Percentiles rank a stretch among this genome's conserved stretches.
These are phyloP conservation scores for Juglanconis juglandina DNA, from an alignment of 2,329 filamentous ascomycete species.

Conservation along the genomic window DNA sequence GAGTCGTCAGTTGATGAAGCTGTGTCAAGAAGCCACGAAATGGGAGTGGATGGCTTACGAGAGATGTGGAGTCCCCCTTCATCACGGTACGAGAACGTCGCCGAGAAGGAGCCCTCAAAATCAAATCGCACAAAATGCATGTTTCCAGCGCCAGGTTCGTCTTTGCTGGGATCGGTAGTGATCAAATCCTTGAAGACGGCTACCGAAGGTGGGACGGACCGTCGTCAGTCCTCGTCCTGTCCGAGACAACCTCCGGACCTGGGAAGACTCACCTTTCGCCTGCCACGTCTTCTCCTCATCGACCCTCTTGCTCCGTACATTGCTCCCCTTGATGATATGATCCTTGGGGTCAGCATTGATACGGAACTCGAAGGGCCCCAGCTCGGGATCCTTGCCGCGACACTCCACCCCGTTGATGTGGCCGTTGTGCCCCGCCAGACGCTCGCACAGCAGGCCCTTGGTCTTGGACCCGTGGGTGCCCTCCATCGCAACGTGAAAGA, in stretches of 20 bases:
- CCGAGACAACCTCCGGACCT: background rate
- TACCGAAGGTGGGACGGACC: constrained; percentile 39
- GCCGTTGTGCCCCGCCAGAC: constrained; percentile 2
- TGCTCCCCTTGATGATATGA: constrained; percentile 53
- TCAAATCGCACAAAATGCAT: constrained; percentile 64
- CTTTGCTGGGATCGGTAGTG: constrained; percentile 59
- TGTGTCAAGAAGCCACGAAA: too few species aligned
- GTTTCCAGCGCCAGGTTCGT: constrained; percentile 52
- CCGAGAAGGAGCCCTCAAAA: constrained; percentile 56
- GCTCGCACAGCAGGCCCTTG: constrained; percentile 9
- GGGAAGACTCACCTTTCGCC: constrained; percentile 48
- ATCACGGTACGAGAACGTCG: constrained; percentile 9
- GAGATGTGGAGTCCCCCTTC: background rate
- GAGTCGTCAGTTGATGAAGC: background rate
- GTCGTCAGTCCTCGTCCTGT: background rate
- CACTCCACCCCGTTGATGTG: constrained; percentile 50
- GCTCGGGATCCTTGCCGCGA: constrained; percentile 50
- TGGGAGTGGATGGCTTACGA: background rate
- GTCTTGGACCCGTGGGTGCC: constrained; percentile 49
- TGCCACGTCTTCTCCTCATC: constrained; percentile 63
- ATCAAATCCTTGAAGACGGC: constrained; percentile 50
- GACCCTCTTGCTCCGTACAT: constrained; percentile 54
- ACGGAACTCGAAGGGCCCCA: constrained; percentile 60
- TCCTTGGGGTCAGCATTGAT: constrained; percentile 53
- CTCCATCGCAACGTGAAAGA: constrained; percentile 62